Base-by-base conservation (phyloP, 106 monocot genomes). In the Allium sativum region DNA sequence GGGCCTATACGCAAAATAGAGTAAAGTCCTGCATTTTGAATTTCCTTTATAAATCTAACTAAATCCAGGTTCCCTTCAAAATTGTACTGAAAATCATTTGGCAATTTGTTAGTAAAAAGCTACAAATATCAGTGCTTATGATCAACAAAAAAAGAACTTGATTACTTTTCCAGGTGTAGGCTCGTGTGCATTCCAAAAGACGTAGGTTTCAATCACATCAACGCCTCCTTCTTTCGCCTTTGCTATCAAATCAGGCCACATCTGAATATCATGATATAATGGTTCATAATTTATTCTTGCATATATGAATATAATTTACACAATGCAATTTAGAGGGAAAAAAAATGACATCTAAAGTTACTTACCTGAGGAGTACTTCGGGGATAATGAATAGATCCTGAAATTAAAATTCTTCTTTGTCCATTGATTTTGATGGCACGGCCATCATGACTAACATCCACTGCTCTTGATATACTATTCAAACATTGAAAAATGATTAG, bases 1-100 rank as follows among this genome's bases (percentile, higher is more conserved):
- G 82, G 82, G 10, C 82, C 82, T 21, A 82, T 82, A n/a, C 82
- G 73, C 42, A 82, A 66, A 63, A 76, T 52, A 45, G 64, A 61
- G 64, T 82, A 82, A 0, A 82, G 48, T 10, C 82, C 82, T 0
- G 77, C 82, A 48, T 56, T 66, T 44, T 74, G 52, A 18, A 77
- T 56, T 56, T 64, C 65, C 57, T 77, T 74, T 46, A 82, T 17
- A 62, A 82, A 82, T 59, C 74, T 70, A 9, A 82, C 31, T 0
- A 82, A 42, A 47, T 82, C 67, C 10, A 77, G 44, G 21, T 73
- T 77, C 4, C 64, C 82, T 8, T 70, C 66, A 50, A 82, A 82
- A 19, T 77, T 64, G 53, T 82, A 77, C 82, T 82, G 71, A 10
- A 62, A 45, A 58, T 20, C 42, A 51, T 8, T 8, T 17, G 41